phyloP scores from a whole-genome alignment of 768 basidiomycete genomes.

The Podaxis sp. region DNA sequence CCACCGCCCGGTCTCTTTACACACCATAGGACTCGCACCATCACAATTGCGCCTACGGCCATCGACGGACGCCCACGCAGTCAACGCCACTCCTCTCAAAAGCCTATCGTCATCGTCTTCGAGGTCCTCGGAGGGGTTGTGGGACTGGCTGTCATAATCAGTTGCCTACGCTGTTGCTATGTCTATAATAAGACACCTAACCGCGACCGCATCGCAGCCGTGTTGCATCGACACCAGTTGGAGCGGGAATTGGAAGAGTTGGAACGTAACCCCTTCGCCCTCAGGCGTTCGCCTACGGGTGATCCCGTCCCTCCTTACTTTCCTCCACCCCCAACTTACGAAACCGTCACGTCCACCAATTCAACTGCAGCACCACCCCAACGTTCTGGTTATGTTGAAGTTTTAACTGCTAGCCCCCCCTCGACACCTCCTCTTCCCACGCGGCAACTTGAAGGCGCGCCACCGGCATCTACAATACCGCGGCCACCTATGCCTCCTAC shows the following conservation, averaged over 20 bases:
- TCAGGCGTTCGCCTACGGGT: slow-evolving; percentile 29
- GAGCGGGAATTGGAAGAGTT: slow-evolving; percentile 52
- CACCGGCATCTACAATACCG: slow-evolving; percentile 14
- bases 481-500: slow-evolving; percentile 16
- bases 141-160: slow-evolving; percentile 32
- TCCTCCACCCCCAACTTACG: slow-evolving; percentile 49
- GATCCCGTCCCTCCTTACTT: slow-evolving; percentile 56
- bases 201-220: slow-evolving; percentile 43
- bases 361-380: slow-evolving; percentile 1
- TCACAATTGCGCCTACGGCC: slow-evolving; percentile 17
- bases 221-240: slow-evolving; percentile 44
- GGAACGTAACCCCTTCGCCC: slow-evolving; percentile 33
- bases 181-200: slow-evolving; percentile 44
- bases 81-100: slow-evolving; percentile 23
- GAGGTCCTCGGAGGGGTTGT: slow-evolving; percentile 45
- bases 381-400: slow-evolving; percentile 17
- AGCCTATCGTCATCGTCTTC: slow-evolving; percentile 42
- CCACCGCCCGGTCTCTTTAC: slow-evolving; percentile 1
- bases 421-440: slow-evolving; percentile 3
- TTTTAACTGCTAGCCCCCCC: slow-evolving; percentile 18
- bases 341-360: slow-evolving; percentile 8
- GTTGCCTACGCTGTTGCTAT: slow-evolving; percentile 40
- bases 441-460: neutral
- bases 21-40: slow-evolving; percentile 11
- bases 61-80: slow-evolving; percentile 3